Evolutionary conservation across 2,329 filamentous ascomycete species (phyloP).

Genomic region (Colletotrichum navitas): DNA sequence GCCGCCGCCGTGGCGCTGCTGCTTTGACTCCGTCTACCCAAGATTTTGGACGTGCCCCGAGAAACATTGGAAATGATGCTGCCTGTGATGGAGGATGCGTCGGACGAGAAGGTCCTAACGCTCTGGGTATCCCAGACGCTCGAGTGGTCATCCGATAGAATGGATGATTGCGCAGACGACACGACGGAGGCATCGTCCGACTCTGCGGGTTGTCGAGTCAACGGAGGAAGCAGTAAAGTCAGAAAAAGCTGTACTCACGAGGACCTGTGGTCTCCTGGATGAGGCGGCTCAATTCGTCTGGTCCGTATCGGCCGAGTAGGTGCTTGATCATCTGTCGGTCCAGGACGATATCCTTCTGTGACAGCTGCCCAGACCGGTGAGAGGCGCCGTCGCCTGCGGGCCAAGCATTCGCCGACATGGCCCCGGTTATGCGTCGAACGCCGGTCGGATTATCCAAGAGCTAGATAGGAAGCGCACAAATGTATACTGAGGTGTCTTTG

Average conservation of each 20-base stretch:
- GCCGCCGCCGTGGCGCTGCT: constrained; percentile 38
- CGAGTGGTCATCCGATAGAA: constrained; percentile 52
- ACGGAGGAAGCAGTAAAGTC: background rate
- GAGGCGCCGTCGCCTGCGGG: constrained; percentile 50
- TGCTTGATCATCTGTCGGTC: constrained; percentile 53
- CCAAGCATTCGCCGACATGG: constrained; percentile 48
- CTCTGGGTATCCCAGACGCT: constrained; percentile 54
- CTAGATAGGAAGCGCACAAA: background rate
- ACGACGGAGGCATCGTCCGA: constrained; percentile 52
- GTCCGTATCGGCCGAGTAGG: constrained; percentile 51
- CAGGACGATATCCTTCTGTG: constrained; percentile 44
- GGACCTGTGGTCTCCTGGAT: constrained; percentile 50
- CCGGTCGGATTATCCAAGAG: constrained; percentile 10
- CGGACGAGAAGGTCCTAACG: constrained; percentile 55
- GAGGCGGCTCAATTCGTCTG: constrained; percentile 50
- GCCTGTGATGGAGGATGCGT: constrained; percentile 55
- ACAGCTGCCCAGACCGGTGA: constrained; percentile 40
- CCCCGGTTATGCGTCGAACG: constrained; percentile 13
- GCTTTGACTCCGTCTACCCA: constrained; percentile 47
- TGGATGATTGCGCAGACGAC: constrained; percentile 52
- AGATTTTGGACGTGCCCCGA: constrained; percentile 52
- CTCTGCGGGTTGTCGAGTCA: constrained; percentile 27
- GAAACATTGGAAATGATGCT: constrained; percentile 58
- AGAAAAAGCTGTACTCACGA: constrained; percentile 47
- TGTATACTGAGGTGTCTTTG: background rate